Percentiles rank a stretch among this genome's conserved stretches.
phyloP scores from a whole-genome alignment of 23 red algal species.

The Rhodosorus marinus region DNA sequence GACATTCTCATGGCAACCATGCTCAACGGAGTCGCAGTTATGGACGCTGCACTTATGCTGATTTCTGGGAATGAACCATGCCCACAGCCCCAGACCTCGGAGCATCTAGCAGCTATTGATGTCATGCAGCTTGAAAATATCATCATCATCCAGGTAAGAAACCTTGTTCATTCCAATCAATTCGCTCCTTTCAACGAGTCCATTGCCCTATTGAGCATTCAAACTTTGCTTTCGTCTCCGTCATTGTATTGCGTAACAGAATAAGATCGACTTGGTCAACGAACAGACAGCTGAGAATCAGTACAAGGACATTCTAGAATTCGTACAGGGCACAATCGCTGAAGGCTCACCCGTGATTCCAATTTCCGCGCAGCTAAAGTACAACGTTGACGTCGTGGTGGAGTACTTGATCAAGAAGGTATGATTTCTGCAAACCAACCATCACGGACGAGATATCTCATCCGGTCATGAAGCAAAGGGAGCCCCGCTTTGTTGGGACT shows the following conservation, averaged over 20 bases:
- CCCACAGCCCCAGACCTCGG: slow-evolving; percentile 95
- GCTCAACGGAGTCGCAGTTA: slow-evolving; percentile 92
- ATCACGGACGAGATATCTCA: too few relatives aligned
- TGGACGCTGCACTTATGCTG: slow-evolving; percentile 93
- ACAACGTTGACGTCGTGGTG: slow-evolving; percentile 99
- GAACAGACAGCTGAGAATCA: slow-evolving; percentile 67
- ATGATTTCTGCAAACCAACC: too few relatives aligned
- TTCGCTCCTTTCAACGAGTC: too few relatives aligned
- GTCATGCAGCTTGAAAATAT: slow-evolving; percentile 88
- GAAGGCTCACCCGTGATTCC: slow-evolving; percentile 79
- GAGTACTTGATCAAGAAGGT: slow-evolving; percentile 95
- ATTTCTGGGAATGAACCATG: slow-evolving; percentile 96
- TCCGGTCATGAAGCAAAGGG: too few relatives aligned
- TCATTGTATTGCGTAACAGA: too few relatives aligned
- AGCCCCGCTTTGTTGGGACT: too few relatives aligned
- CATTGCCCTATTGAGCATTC: too few relatives aligned
- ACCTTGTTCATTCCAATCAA: too few relatives aligned
- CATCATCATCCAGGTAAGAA: slow-evolving; percentile 94
- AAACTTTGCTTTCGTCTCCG: too few relatives aligned
- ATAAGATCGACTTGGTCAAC: slow-evolving; percentile 99
- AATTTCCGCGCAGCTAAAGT: slow-evolving; percentile 90
- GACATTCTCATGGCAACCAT: slow-evolving; percentile 99
- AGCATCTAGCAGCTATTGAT: slow-evolving; percentile 95
- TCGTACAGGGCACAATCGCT: slow-evolving; percentile 68
- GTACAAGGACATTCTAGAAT: slow-evolving; percentile 81